Evolutionary conservation across 2,329 filamentous ascomycete species (phyloP).

Genomic region (Colletotrichum orbiculare): DNA sequence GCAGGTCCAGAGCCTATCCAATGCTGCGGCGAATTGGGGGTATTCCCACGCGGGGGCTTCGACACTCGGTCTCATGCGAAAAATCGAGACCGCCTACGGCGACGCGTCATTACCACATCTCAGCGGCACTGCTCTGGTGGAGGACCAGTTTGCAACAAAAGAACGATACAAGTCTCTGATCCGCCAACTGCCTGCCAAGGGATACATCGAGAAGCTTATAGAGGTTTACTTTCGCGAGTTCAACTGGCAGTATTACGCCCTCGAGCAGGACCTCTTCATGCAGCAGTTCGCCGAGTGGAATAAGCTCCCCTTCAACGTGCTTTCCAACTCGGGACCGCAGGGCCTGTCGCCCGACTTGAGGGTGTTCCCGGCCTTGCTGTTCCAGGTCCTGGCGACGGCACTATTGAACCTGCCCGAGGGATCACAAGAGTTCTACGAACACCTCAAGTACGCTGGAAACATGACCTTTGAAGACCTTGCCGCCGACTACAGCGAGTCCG

Average conservation of each 20-base stretch:
- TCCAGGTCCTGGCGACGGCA: constrained; percentile 67
- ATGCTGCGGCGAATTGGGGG: constrained; percentile 61
- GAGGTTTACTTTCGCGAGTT: constrained; percentile 66
- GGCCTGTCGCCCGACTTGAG: constrained; percentile 62
- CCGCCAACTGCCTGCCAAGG: constrained; percentile 65
- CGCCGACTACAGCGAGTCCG: constrained; percentile 69
- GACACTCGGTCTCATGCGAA: constrained; percentile 65
- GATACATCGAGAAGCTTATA: constrained; percentile 65
- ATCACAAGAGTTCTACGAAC: constrained; percentile 61
- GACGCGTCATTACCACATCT: constrained; percentile 48
- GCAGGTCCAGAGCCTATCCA: constrained; percentile 49
- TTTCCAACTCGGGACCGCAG: constrained; percentile 61
- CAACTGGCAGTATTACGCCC: constrained; percentile 68
- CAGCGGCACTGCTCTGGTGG: constrained; percentile 40
- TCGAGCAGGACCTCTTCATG: constrained; percentile 65
- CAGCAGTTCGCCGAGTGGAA: constrained; percentile 66
- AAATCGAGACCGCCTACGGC: constrained; percentile 59
- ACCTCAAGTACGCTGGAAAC: constrained; percentile 67
- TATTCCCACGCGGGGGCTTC: constrained; percentile 63
- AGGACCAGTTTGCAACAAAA: constrained; percentile 55
- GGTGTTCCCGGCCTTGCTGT: constrained; percentile 69
- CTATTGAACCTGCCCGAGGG: constrained; percentile 63
- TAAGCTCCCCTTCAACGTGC: constrained; percentile 60
- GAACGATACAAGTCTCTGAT: constrained; percentile 70
- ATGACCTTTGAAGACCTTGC: constrained; percentile 72